Evolutionary conservation across 1,139 yeast genomes (phyloP).

Genomic region (Nadsonia starkeyi-henricii): DNA sequence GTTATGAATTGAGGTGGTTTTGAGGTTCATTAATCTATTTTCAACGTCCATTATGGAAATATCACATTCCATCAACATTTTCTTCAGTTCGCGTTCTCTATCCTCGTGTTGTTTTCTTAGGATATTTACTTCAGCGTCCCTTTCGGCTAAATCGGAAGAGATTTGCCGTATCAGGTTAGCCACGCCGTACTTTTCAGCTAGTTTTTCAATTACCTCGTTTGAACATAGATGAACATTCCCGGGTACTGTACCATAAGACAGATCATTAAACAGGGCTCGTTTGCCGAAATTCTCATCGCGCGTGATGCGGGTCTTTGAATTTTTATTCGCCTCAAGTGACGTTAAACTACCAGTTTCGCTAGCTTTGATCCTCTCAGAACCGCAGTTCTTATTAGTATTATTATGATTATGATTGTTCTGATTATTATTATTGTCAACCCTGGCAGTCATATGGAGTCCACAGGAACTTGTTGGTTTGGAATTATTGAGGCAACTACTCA

Average conservation of each 20-base stretch:
- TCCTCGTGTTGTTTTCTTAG: slow-evolving; percentile 30
- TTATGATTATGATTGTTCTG: too few relatives aligned
- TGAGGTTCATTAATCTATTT: slow-evolving; percentile 21
- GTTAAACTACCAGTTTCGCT: too few relatives aligned
- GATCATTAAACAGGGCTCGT: slow-evolving; percentile 15
- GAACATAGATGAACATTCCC: slow-evolving; percentile 26
- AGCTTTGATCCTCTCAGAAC: too few relatives aligned
- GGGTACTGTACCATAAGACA: slow-evolving; percentile 20
- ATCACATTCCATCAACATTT: slow-evolving; percentile 33
- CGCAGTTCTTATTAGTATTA: too few relatives aligned
- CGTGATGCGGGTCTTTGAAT: too few relatives aligned
- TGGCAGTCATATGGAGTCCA: too few relatives aligned
- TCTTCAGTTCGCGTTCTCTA: slow-evolving; percentile 32
- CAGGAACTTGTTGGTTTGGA: too few relatives aligned
- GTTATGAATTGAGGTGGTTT: slow-evolving; percentile 15
- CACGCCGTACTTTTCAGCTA: slow-evolving; percentile 31
- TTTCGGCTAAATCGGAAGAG: slow-evolving; percentile 34
- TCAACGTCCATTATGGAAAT: slow-evolving; percentile 34
- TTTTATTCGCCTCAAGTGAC: too few relatives aligned
- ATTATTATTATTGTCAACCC: too few relatives aligned
- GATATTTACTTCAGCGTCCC: slow-evolving; percentile 35
- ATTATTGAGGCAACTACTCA: too few relatives aligned
- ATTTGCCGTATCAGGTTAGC: slow-evolving; percentile 33
- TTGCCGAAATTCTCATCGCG: slow-evolving; percentile 1
- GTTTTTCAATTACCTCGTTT: slow-evolving; percentile 24